Conservation (phyloP, 371 early-diverging fungal species). For the Mortierella sp. region DNA sequence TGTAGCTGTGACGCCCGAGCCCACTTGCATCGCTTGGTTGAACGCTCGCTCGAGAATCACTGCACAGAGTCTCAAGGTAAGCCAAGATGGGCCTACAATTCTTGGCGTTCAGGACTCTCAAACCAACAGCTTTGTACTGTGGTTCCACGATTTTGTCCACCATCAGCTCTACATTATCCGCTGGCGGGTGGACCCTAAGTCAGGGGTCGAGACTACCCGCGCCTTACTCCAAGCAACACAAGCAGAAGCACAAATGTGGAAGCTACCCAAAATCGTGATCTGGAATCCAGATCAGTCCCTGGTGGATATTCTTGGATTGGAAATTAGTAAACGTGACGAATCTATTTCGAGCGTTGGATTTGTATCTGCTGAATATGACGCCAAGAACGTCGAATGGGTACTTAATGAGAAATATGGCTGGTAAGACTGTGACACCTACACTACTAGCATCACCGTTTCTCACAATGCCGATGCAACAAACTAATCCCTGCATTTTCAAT, state of each 20-base stretch:
- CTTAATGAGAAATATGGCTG: conserved; percentile 47
- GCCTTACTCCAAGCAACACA: conserved; percentile 32
- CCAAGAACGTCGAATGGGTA: conserved; percentile 37
- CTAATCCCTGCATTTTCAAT: no score
- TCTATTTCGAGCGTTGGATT: conserved; percentile 36
- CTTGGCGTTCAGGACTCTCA: conserved; percentile 19
- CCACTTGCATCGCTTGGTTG: conserved; percentile 31
- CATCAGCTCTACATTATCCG: conserved; percentile 28
- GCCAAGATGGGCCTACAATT: conserved; percentile 3
- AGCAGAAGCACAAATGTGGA: conserved; percentile 33
- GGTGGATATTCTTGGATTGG: conserved; percentile 12
- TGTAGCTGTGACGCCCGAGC: conserved; percentile 31
- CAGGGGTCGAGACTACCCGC: neutral
- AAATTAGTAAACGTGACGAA: conserved; percentile 21
- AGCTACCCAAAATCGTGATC: conserved; percentile 30
- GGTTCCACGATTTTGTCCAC: conserved; percentile 33
- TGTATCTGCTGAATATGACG: neutral
- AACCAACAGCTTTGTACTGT: conserved; percentile 36
- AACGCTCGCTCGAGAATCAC: conserved; percentile 29
- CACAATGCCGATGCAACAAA: no score
- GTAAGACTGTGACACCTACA: conserved; percentile 9
- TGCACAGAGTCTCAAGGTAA: conserved; percentile 10
- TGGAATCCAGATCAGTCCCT: conserved; percentile 46
- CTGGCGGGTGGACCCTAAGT: conserved; percentile 27
- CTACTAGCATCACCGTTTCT: neutral